These are phyloP conservation scores for Torulaspora delbrueckii DNA, from an alignment of 805 yeast species.

Conservation along the genomic window DNA sequence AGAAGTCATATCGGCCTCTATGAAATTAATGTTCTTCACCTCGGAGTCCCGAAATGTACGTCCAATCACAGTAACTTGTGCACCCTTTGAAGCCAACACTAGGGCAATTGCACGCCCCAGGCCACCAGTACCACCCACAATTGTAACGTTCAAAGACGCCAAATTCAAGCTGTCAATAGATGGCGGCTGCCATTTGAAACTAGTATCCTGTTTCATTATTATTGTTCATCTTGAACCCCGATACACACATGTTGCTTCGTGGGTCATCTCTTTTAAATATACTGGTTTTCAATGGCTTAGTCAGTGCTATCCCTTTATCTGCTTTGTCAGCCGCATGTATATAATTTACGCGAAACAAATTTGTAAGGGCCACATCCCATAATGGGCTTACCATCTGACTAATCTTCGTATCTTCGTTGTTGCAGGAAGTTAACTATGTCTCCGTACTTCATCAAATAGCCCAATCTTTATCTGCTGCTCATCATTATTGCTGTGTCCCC, in stretches of 20 bases:
- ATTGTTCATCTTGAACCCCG: background rate
- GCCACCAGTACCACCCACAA: constrained; percentile 43
- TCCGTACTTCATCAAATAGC: too few species aligned
- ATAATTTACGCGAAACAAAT: too few species aligned
- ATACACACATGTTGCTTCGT: too few species aligned
- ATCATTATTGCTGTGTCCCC: too few species aligned
- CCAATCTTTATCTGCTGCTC: too few species aligned
- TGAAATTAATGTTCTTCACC: constrained; percentile 26
- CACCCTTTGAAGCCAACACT: constrained; percentile 28
- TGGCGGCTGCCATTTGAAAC: constrained; percentile 3
- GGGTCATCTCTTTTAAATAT: too few species aligned
- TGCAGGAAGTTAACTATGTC: too few species aligned
- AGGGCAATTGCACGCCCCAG: constrained; percentile 36
- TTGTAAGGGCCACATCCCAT: too few species aligned
- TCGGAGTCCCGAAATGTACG: constrained; percentile 34
- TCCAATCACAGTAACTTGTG: constrained; percentile 37
- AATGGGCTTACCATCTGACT: too few species aligned
- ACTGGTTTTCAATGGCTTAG: background rate
- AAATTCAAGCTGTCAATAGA: constrained; percentile 4
- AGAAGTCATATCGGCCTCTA: constrained; percentile 36
- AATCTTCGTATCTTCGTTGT: too few species aligned
- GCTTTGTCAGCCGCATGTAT: too few species aligned
- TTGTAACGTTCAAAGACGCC: constrained; percentile 17
- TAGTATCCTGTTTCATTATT: constrained; percentile 7
- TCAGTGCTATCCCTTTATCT: too few species aligned